A percentile compares a stretch with the other conserved stretches of the same genome.
Evolutionary conservation across 257 asterid species (phyloP).

Genomic region (Gentiana straminea): DNA sequence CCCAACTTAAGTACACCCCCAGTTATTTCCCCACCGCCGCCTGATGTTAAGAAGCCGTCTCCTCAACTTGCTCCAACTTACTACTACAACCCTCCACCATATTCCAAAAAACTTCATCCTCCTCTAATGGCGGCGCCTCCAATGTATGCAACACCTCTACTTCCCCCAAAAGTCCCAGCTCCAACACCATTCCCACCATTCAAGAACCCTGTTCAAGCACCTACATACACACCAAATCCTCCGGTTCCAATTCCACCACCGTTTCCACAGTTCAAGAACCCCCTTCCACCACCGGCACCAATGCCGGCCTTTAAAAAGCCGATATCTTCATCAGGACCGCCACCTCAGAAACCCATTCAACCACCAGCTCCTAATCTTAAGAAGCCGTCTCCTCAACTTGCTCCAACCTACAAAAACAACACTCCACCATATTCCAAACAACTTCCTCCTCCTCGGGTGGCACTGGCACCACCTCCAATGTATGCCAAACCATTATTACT

Average conservation of each 20-base stretch:
- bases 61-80: not conserved
- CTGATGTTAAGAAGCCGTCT: not conserved
- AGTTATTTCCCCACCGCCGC: not conserved
- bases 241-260: constrained; percentile 5
- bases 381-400: not conserved
- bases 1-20: not conserved
- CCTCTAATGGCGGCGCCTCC: not conserved
- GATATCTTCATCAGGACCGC: not conserved
- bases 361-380: not conserved
- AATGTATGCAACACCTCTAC: not conserved
- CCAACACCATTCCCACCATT: not conserved
- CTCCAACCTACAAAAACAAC: not conserved
- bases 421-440: constrained; percentile 3
- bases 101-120: no score
- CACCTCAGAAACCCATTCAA: not conserved
- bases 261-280: not conserved
- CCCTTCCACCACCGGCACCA: not conserved
- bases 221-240: no score
- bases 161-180: not conserved
- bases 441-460: not conserved
- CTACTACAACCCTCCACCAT: not conserved
- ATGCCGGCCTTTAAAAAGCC: not conserved
- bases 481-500: not conserved
- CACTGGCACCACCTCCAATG: not conserved
- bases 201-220: not conserved